Evolutionary conservation across 2,329 filamentous ascomycete genomes (phyloP).

Genomic region (Colletotrichum euphorbiae): DNA sequence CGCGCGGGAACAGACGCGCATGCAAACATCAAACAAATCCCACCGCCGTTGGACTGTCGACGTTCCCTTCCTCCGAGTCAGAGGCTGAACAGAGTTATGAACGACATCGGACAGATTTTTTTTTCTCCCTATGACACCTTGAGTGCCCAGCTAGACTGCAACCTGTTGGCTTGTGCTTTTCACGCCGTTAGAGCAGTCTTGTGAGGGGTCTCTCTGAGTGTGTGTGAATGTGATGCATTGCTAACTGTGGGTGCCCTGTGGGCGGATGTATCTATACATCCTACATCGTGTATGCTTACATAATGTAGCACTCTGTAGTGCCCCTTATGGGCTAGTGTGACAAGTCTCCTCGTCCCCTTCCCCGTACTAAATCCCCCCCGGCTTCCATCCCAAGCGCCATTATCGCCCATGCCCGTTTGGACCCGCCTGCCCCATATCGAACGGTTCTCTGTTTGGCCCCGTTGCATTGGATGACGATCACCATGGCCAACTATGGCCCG

Average conservation of each 20-base stretch:
- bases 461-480: constrained; percentile 32
- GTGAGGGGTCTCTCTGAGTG: no score
- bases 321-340: no score
- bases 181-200: background rate
- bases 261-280: no score
- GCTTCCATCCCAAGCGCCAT: background rate
- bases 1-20: constrained; percentile 10
- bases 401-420: constrained; percentile 3
- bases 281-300: no score
- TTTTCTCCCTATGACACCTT: background rate
- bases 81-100: background rate
- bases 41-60: constrained; percentile 21
- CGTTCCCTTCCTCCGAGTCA: constrained; percentile 32
- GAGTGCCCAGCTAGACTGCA: constrained; percentile 13
- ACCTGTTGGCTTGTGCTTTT: constrained; percentile 25
- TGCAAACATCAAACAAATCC: constrained; percentile 28
- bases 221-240: no score
- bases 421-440: constrained; percentile 13
- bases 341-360: background rate
- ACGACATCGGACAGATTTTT: constrained; percentile 21
- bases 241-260: no score
- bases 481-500: constrained; percentile 8
- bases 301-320: no score
- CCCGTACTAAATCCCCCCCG: background rate
- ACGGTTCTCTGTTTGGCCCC: constrained; percentile 14